These are phyloP conservation scores for Pyrenula massariospora DNA, from an alignment of 495 filamentous ascomycete species.

Conservation along the genomic window DNA sequence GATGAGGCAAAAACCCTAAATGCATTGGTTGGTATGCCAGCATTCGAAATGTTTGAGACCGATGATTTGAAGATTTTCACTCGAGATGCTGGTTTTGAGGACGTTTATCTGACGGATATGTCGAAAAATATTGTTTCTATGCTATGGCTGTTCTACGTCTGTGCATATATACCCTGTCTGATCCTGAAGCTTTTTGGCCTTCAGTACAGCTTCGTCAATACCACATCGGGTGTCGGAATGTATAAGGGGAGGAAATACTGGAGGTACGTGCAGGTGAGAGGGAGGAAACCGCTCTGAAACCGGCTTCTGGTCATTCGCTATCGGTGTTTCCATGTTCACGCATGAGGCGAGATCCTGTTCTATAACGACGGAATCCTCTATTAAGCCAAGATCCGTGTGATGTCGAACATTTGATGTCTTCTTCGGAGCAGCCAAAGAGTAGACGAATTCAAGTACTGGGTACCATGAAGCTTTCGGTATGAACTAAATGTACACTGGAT, in stretches of 20 bases:
- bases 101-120: conserved; percentile 33
- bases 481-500: too few species aligned
- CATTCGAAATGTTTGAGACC: conserved; percentile 19
- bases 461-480: too few species aligned
- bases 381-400: background rate
- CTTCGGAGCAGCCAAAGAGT: too few species aligned
- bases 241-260: conserved; percentile 21
- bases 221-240: conserved; percentile 28
- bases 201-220: conserved; percentile 34
- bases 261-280: conserved; percentile 26
- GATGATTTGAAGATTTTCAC: conserved; percentile 24
- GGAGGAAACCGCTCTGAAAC: conserved; percentile 15
- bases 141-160: conserved; percentile 34
- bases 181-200: conserved; percentile 33
- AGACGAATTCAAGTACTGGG: too few species aligned
- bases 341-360: background rate
- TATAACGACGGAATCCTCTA: background rate
- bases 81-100: conserved; percentile 36
- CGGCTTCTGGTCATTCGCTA: background rate
- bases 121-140: conserved; percentile 40
- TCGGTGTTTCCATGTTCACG: background rate
- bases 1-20: conserved; percentile 28
- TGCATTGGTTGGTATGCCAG: conserved; percentile 35
- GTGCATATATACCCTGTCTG: conserved; percentile 40
- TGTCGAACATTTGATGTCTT: background rate